Percentiles rank a stretch among this genome's conserved stretches.
Conservation (phyloP, 1,284 basidiomycete species). For the Papiliotrema terrestris region DNA sequence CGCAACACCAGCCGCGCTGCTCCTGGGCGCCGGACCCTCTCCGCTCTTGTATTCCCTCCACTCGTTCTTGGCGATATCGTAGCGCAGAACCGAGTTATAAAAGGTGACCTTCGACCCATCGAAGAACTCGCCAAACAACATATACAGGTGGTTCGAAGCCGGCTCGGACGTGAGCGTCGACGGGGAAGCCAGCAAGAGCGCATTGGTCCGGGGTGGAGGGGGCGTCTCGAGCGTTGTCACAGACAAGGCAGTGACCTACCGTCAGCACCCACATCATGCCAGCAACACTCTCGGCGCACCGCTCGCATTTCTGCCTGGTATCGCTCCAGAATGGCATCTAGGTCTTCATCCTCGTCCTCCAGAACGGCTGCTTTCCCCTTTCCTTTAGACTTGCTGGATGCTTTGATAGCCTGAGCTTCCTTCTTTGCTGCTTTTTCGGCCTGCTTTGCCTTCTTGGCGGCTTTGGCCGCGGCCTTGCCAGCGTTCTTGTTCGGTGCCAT, state of each 20-base stretch:
- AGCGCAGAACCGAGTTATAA: constrained; percentile 19
- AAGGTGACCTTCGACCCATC: constrained; percentile 67
- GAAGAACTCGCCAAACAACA: constrained; percentile 71
- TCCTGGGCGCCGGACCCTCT: constrained; percentile 76
- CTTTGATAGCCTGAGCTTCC: constrained; percentile 60
- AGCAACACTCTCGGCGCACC: constrained; percentile 6
- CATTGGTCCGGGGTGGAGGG: constrained; percentile 73
- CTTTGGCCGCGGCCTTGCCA: constrained; percentile 58
- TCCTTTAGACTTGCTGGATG: constrained; percentile 41
- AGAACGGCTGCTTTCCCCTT: constrained; percentile 48
- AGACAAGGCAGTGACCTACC: constrained; percentile 68
- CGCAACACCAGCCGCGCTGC: constrained; percentile 74
- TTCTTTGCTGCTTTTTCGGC: constrained; percentile 56
- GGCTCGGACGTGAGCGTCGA: constrained; percentile 48
- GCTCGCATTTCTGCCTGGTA: constrained; percentile 20
- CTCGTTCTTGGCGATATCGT: constrained; percentile 59
- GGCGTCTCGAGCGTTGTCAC: constrained; percentile 49
- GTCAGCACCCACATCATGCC: constrained; percentile 66
- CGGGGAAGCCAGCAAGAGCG: constrained; percentile 69
- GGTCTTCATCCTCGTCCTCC: constrained; percentile 66
- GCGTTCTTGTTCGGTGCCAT: constrained; percentile 21
- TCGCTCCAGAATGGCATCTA: constrained; percentile 71
- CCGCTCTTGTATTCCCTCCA: constrained; percentile 80
- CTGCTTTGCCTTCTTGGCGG: constrained; percentile 67
- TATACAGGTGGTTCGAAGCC: constrained; percentile 69